Evolutionary conservation across 1,139 yeast genomes (phyloP).

Genomic region (Torulaspora globosa): DNA sequence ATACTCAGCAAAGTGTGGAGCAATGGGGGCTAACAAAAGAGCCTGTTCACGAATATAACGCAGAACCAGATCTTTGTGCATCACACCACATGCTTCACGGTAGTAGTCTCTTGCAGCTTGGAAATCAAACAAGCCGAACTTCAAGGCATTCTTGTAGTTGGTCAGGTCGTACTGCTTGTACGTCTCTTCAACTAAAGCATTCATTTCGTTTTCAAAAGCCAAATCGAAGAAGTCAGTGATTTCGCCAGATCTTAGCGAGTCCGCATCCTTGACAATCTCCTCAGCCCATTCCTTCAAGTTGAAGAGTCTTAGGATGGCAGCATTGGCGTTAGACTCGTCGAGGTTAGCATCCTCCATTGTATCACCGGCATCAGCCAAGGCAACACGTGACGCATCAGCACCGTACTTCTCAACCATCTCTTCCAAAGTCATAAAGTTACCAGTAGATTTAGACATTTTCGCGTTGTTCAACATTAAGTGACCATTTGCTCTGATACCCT

Average conservation of each 20-base stretch:
- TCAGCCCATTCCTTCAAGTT: conserved; percentile 96
- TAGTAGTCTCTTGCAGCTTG: conserved; percentile 95
- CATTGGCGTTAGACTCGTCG: conserved; percentile 94
- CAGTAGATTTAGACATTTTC: conserved; percentile 97
- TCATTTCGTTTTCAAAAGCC: conserved; percentile 94
- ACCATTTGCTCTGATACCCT: conserved; percentile 91
- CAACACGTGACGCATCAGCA: conserved; percentile 96
- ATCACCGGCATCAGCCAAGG: conserved; percentile 98
- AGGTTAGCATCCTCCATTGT: conserved; percentile 96
- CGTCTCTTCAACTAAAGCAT: conserved; percentile 68
- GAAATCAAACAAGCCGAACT: conserved; percentile 87
- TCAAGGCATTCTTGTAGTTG: conserved; percentile 82
- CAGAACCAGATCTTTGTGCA: conserved; percentile 80
- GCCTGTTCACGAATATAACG: conserved; percentile 84
- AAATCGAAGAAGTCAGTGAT: conserved; percentile 66
- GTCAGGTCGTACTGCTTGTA: conserved; percentile 66
- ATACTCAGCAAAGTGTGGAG: conserved; percentile 94
- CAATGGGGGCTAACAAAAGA: conserved; percentile 80
- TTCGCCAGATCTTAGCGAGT: conserved; percentile 65
- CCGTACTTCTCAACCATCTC: conserved; percentile 86
- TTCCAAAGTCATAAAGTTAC: conserved; percentile 89
- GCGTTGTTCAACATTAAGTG: conserved; percentile 92
- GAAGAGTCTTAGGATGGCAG: conserved; percentile 90
- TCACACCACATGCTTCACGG: conserved; percentile 68
- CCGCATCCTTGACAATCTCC: conserved; percentile 53